Evolutionary conservation across 441 rosid genomes (phyloP), one percentile per base, ranked within the genome.

Genomic region (Capsella rubella): DNA sequence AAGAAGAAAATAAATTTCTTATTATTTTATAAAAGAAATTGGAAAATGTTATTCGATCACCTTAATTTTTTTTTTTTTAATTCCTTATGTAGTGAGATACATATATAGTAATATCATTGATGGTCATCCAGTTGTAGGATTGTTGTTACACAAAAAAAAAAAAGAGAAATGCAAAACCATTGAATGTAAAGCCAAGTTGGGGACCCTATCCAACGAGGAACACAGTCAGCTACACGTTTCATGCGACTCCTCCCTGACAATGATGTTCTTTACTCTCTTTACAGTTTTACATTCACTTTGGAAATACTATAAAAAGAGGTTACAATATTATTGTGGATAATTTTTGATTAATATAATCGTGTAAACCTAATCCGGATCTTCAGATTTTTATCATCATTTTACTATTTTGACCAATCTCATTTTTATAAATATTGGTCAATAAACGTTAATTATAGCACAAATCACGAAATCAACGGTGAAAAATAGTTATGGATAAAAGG

Each of bases 161-260:
- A 60, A n/a, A 16, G 18, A 16, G 18, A 18, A 37, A 63, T 72
- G 45, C 21, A 40, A 14, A 29, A 53, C 55, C 13, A 53, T 31
- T 4, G 37, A 21, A 21, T 32, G 15, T n/a, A 42, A 67, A 61
- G 31, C 15, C 32, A 43, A 61, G 65, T 75, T 64, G 75, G 79
- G 75, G 75, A 50, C 62, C 67, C n/a, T 15, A 40, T 77, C 73
- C 80, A 65, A 71, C 72, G 18, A 71, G 68, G 64, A 71, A 77
- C 77, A 77, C 77, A 77, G 77, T 71, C 80, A 71, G 72, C 80
- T 8, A 59, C 80, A 77, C 80, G 77, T 77, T 71, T 77, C 68
- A 66, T 71, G 73, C 64, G 73, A 67, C 72, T 76, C 29, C 13
- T 10, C 58, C 50, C 42, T 75, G 76, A 71, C 72, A 50, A 7